phyloP scores from a whole-genome alignment of 1,284 basidiomycete genomes.

The Bondarzewia mesenterica region DNA sequence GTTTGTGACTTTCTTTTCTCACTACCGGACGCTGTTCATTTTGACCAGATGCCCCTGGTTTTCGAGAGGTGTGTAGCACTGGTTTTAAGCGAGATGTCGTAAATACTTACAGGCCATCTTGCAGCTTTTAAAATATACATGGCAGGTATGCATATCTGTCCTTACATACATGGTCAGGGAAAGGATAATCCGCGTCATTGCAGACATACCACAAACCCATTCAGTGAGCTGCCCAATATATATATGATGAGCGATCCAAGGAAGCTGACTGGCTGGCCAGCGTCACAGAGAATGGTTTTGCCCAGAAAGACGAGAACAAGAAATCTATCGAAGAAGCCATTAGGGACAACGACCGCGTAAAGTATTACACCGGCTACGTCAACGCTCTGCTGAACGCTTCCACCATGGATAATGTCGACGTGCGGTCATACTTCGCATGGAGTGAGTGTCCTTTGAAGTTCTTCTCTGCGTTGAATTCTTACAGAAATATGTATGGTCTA shows the following conservation, averaged over 20 bases:
- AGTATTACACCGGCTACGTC: conserved; percentile 54
- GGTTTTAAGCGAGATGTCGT: not conserved
- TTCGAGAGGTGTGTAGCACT: conserved; percentile 11
- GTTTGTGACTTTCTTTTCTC: not conserved
- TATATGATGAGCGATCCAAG: too few species aligned
- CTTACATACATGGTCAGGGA: too few species aligned
- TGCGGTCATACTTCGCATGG: conserved; percentile 59
- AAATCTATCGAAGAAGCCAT: conserved; percentile 38
- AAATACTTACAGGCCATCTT: not conserved
- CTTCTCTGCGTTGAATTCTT: not conserved
- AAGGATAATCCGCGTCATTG: conserved; percentile 8
- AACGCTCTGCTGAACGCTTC: conserved; percentile 45
- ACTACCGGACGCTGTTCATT: not conserved
- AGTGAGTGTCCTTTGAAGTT: conserved; percentile 22
- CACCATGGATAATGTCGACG: conserved; percentile 47
- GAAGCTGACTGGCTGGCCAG: too few species aligned
- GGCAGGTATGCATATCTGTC: conserved; percentile 20
- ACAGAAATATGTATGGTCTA: too few species aligned
- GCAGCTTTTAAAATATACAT: conserved; percentile 31
- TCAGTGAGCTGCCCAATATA: too few species aligned
- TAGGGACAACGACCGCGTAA: conserved; percentile 50
- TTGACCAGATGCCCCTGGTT: conserved; percentile 9
- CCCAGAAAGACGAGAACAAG: conserved; percentile 46
- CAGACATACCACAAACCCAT: conserved; percentile 34
- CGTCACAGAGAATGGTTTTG: conserved; percentile 59